Evolutionary conservation across 305 asterid genomes (phyloP).

Genomic region (Plantago coronopus): DNA sequence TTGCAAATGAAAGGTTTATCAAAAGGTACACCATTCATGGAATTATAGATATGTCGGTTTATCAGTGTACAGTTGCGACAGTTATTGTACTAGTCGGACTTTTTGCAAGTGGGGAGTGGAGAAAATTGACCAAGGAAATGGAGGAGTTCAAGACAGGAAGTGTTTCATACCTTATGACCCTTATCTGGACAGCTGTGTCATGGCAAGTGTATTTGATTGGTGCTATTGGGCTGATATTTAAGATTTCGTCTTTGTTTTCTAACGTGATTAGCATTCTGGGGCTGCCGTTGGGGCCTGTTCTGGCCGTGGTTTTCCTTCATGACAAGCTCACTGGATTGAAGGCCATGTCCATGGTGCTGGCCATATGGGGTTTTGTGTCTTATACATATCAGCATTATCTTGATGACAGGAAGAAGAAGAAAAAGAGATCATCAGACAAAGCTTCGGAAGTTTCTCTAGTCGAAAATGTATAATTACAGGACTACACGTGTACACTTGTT

Average conservation of each 20-base stretch:
- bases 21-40: slow-evolving; percentile 30
- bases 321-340: slow-evolving; percentile 59
- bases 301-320: slow-evolving; percentile 47
- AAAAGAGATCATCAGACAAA: neutral
- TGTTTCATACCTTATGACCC: slow-evolving; percentile 38
- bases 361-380: slow-evolving; percentile 70
- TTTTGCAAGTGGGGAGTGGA: slow-evolving; percentile 58
- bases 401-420: slow-evolving; percentile 37
- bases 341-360: slow-evolving; percentile 53
- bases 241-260: slow-evolving; percentile 59
- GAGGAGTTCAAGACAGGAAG: slow-evolving; percentile 33
- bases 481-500: neutral
- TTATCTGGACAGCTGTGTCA: slow-evolving; percentile 48
- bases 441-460: slow-evolving; percentile 23
- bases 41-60: slow-evolving; percentile 37
- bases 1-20: slow-evolving; percentile 38
- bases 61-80: slow-evolving; percentile 30
- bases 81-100: slow-evolving; percentile 29
- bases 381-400: slow-evolving; percentile 68
- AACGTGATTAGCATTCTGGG: slow-evolving; percentile 60
- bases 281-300: slow-evolving; percentile 55
- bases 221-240: slow-evolving; percentile 42
- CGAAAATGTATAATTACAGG: slow-evolving; percentile 13
- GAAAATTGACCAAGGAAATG: slow-evolving; percentile 36
- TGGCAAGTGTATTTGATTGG: slow-evolving; percentile 57